A percentile compares a stretch with the other conserved stretches of the same genome.
Conservation (phyloP, 208 protist genomes). For the Entamoeba dispar region DNA sequence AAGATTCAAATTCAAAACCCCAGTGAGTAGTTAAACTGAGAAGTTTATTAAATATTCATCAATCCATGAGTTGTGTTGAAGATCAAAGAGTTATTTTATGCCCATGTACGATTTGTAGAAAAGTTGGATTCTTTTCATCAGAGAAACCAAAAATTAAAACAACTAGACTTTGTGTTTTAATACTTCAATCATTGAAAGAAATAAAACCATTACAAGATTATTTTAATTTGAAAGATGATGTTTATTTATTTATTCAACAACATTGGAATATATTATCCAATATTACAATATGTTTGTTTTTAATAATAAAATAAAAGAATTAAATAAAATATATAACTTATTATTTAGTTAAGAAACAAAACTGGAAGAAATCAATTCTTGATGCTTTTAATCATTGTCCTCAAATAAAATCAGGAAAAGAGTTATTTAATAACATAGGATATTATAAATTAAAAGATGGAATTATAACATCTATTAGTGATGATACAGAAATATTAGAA, state of each 20-base stretch:
- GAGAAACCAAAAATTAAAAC: not conserved
- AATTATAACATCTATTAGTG: not conserved
- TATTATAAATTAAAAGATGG: not conserved
- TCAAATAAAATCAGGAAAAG: not conserved
- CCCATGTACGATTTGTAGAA: not conserved
- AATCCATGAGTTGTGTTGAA: too few species aligned
- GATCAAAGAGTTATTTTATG: not conserved
- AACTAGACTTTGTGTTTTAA: not conserved
- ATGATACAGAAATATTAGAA: not conserved
- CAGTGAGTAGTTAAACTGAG: too few species aligned
- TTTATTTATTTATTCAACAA: not conserved
- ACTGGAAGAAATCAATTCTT: not conserved
- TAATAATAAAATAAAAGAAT: not conserved
- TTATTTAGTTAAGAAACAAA: not conserved
- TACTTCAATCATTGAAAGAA: not conserved
- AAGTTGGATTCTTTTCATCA: not conserved
- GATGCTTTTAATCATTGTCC: not conserved
- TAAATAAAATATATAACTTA: not conserved
- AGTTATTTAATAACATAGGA: not conserved
- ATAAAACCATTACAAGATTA: not conserved
- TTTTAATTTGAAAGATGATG: not conserved
- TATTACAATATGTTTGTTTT: not conserved
- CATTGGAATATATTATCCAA: not conserved
- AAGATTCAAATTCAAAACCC: too few species aligned
- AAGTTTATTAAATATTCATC: too few species aligned